Evolutionary conservation across 495 filamentous ascomycete genomes (phyloP), one percentile per base, ranked within the genome.

Genomic region (Durotheca rogersii): DNA sequence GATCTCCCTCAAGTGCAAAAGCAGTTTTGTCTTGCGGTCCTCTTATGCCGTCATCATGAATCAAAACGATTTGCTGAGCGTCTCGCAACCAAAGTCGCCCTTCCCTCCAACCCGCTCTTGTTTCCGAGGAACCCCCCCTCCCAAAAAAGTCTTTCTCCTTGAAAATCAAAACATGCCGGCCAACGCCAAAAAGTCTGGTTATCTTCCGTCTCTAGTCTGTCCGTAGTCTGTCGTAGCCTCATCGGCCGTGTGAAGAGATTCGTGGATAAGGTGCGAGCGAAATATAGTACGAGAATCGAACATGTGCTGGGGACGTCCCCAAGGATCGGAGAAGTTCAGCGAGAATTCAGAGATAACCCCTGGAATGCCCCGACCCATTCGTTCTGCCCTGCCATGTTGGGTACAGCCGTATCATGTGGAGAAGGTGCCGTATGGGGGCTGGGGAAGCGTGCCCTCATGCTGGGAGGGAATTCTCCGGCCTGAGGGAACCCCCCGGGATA

Each of bases 301-400:
- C 29, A 50, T 55, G 45, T 53, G 41, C 25, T 47, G 41, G 20
- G 30, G 47, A 23, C 2, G 7, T 21, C 19, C 7, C 9, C 31
- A 31, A 25, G 10, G 12, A 7, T 21, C 7, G 7, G 21, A 14
- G 21, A 14, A 2, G 16, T 43, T 71, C 53, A 79, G 39, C 75
- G 75, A 29, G 69, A 62, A 55, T 78, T 79, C 51, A 81, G 66
- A 2, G 77, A 80, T 3, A 81, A 61, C 10, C 76, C 72, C 48
- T 81, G 77, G 56, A 81, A 80, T 10, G 64, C 52, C 6, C 57
- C 68, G 17, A 73, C 67, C 75, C 77, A 75, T 3, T 76, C 73
- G 33, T 60, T 58, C 41, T 74, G 73, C 7, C 56, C 46, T 29
- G 63, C 56, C 34, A 74, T 52, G 33, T 58, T 41, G 14, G 67